phyloP scores from a whole-genome alignment of 106 monocot genomes.

The Narthecium ossifragum region DNA sequence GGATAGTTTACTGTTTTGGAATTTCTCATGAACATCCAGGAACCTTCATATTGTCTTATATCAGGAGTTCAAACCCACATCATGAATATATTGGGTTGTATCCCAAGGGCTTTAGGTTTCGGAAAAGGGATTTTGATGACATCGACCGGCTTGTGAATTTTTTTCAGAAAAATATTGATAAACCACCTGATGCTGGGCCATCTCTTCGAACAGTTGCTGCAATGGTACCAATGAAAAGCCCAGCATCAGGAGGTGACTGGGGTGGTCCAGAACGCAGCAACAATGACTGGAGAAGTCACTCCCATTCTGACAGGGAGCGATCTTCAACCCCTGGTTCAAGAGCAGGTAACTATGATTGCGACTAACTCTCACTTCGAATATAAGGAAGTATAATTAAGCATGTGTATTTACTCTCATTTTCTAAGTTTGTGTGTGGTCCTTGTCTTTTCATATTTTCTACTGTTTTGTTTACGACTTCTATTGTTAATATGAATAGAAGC shows the following conservation, averaged over 20 bases:
- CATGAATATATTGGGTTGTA: constrained; percentile 93
- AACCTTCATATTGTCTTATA: constrained; percentile 82
- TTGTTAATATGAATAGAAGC: no score
- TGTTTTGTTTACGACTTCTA: no score
- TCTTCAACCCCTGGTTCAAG: constrained; percentile 41
- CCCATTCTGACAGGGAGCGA: constrained; percentile 39
- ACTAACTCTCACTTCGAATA: no score
- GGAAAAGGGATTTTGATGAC: constrained; percentile 75
- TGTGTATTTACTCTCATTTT: no score
- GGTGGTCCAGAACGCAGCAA: constrained; percentile 16
- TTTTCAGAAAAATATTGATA: constrained; percentile 87
- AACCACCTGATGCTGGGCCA: constrained; percentile 37
- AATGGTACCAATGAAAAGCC: constrained; percentile 81
- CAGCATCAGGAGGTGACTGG: constrained; percentile 34
- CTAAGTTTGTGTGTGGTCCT: no score
- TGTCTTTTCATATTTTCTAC: no score
- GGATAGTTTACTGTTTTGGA: constrained; percentile 89
- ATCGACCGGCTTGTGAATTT: constrained; percentile 72
- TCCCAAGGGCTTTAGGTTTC: constrained; percentile 88
- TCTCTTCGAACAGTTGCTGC: constrained; percentile 63
- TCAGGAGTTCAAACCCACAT: constrained; percentile 76
- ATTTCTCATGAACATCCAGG: constrained; percentile 94
- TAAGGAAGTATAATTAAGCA: no score
- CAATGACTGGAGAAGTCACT: constrained; percentile 43
- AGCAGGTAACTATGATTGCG: constrained; percentile 22